A percentile compares a stretch with the other conserved stretches of the same genome.
These are phyloP conservation scores for Axilococcus clingmanii DNA, from an alignment of 139 green algal genomes.

Conservation along the genomic window DNA sequence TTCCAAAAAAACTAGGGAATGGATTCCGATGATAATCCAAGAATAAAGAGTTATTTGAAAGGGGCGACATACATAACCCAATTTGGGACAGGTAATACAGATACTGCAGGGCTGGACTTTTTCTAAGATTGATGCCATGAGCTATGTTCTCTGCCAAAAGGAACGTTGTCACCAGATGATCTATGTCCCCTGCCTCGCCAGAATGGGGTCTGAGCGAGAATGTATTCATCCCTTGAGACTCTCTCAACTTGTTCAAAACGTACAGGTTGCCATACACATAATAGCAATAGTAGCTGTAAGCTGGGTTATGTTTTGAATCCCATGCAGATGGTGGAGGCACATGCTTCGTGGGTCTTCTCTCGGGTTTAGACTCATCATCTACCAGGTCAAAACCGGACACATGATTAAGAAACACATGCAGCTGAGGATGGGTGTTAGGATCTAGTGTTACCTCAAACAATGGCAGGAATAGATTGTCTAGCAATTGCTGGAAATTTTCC, in stretches of 20 bases:
- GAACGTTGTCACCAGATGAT: conserved; percentile 89
- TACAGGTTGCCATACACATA: conserved; percentile 97
- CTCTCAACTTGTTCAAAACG: conserved; percentile 85
- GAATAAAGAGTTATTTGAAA: conserved; percentile 99
- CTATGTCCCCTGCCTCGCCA: conserved; percentile 91
- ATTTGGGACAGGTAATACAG: conserved; percentile 78
- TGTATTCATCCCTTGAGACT: conserved; percentile 82
- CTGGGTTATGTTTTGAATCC: conserved; percentile 70
- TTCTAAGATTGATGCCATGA: conserved; percentile 98
- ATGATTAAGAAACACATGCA: conserved; percentile 90
- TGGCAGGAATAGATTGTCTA: conserved; percentile 97
- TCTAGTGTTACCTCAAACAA: conserved; percentile 97
- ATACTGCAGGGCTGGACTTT: conserved; percentile 79
- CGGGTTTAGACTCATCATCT: conserved; percentile 96
- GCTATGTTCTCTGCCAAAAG: conserved; percentile 95
- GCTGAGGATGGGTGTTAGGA: conserved; percentile 87
- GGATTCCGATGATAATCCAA: conserved; percentile 99
- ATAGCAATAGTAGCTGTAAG: conserved; percentile 96
- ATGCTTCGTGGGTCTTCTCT: conserved; percentile 92
- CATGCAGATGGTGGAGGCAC: conserved; percentile 68
- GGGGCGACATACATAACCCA: conserved; percentile 88
- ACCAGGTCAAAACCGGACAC: conserved; percentile 97
- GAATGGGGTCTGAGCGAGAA: conserved; percentile 82
- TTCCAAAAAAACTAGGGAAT: conserved; percentile 96
- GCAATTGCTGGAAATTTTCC: conserved; percentile 77